Base-by-base conservation (phyloP, 1,139 yeast species). In the Zygosaccharomyces sapae region DNA sequence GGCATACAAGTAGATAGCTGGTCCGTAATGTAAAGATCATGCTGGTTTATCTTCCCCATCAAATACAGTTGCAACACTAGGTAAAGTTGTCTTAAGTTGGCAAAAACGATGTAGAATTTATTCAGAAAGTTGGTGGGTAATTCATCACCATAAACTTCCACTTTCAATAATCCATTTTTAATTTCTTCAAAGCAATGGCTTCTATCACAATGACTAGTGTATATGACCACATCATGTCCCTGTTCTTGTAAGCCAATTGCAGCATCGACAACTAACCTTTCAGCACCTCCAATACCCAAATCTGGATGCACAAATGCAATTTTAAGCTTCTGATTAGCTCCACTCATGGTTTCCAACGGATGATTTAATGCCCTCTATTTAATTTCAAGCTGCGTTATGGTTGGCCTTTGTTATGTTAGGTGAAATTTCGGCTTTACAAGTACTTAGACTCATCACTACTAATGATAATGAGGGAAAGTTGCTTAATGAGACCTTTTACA, bases 241-340 rank as follows among this genome's bases (percentile, higher is more conserved):
- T 73, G 67, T 2, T 77, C 73, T 64, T 90, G 89, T 24, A 92
- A 70, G 0, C 96, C 96, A 2, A 88, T 73, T 0, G 97, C 98
- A 1, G 96, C 92, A 68, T 92, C 99, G 1, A 92, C 96, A 1
- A 92, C 90, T 22, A 94, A 74, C 50, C 99, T 73, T 66, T 92
- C 99, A 0, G 99, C 99, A 3, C 99, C 99, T 5, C 96, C 90
- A 50, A 92, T 92, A 0, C 98, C 98, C 46, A 92, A 70, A 68
- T 92, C 99, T 0, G 99, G 99, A 63, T 92, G 99, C 10, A 92
- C 71, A 60, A 92, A 88, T 3, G 97, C 97, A 37, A 90, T 76
- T 49, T 70, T 76, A 75, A 78, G 49, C 37, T 55, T 54, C 43
- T 27, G 19, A 27, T 16, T 20, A 10, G n/a, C 19, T 8, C 27